Evolutionary conservation across 768 basidiomycete species (phyloP).

Genomic region (Hygrophoropsis aurantiaca): DNA sequence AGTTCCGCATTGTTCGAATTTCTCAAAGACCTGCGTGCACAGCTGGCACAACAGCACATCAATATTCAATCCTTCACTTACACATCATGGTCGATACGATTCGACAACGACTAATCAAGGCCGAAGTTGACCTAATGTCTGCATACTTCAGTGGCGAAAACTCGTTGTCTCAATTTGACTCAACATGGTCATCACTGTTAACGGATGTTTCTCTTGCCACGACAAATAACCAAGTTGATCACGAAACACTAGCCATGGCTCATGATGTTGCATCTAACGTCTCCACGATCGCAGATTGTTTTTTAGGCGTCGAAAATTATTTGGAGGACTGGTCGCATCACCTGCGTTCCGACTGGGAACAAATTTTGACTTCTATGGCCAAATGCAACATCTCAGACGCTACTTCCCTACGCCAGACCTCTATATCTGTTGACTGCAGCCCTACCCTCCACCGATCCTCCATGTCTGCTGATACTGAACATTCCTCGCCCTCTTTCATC

Average conservation of each 20-base stretch:
- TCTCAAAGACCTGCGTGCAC: conserved; percentile 1
- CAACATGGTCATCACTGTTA: not conserved
- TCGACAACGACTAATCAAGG: not conserved
- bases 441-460: no score
- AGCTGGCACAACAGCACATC: not conserved
- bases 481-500: conserved; percentile 2
- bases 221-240: not conserved
- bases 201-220: not conserved
- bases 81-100: not conserved
- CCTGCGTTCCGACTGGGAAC: not conserved
- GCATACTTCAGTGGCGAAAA: not conserved
- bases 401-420: not conserved
- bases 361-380: not conserved
- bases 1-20: conserved; percentile 5
- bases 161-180: not conserved
- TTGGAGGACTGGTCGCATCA: not conserved
- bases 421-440: not conserved
- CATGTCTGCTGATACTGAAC: not conserved
- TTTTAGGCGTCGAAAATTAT: not conserved
- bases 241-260: not conserved
- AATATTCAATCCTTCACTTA: not conserved
- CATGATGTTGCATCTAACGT: not conserved
- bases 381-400: not conserved
- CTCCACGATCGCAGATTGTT: fast-evolving
- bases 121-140: not conserved